phyloP scores from a whole-genome alignment of 1,139 yeast species.

The Taphrina populina region DNA sequence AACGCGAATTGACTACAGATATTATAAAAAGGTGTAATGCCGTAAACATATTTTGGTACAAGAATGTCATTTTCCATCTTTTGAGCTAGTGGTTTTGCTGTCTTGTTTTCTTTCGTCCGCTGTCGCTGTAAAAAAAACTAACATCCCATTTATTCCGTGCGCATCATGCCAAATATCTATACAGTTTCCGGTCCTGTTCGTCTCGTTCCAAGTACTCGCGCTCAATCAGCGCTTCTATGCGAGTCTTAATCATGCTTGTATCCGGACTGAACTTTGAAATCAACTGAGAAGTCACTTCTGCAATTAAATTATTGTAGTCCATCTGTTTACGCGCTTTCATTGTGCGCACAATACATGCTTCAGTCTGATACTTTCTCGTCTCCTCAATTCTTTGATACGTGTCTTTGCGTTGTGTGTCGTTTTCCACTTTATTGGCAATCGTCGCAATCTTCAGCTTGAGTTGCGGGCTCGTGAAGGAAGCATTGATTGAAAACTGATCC shows the following conservation, averaged over 20 bases:
- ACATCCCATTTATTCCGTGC: no score
- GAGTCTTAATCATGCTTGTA: conserved; percentile 64
- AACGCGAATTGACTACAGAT: no score
- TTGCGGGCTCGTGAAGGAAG: conserved; percentile 67
- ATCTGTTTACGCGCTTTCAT: conserved; percentile 73
- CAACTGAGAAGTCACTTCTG: conserved; percentile 64
- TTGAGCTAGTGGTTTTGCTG: no score
- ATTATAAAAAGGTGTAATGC: no score
- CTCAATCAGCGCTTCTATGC: conserved; percentile 78
- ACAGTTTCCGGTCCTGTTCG: conserved; percentile 58
- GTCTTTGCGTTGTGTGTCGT: conserved; percentile 48
- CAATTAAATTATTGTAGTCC: conserved; percentile 63
- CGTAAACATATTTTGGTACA: no score
- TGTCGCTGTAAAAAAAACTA: no score
- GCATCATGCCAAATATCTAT: conserved; percentile 71
- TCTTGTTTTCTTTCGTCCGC: no score
- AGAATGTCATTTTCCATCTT: no score
- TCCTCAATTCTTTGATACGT: conserved; percentile 50
- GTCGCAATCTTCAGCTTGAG: conserved; percentile 76
- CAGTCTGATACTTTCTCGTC: conserved; percentile 62
- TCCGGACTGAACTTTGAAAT: conserved; percentile 67
- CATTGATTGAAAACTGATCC: conserved; percentile 70
- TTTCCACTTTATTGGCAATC: conserved; percentile 53
- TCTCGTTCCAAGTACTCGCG: conserved; percentile 80
- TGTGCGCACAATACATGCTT: conserved; percentile 84